These are phyloP conservation scores for Apostasia shenzhenica DNA, from an alignment of 106 monocot species.

Conservation along the genomic window DNA sequence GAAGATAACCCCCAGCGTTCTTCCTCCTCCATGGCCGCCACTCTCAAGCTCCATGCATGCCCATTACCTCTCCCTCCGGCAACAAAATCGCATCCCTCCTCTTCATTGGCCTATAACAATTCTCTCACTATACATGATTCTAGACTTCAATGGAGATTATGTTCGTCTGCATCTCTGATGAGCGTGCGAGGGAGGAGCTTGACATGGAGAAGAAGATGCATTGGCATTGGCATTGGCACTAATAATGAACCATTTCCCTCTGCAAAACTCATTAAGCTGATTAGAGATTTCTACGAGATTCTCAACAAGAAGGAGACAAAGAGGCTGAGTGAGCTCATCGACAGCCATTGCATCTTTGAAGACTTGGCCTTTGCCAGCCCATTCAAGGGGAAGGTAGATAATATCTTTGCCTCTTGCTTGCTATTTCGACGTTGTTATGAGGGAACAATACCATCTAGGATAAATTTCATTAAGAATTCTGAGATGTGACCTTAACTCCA, in stretches of 20 bases:
- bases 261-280: slow-evolving; percentile 17
- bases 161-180: no score
- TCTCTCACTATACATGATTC: no score
- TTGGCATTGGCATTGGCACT: no score
- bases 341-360: slow-evolving; percentile 48
- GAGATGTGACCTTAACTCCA: no score
- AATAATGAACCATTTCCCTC: slow-evolving; percentile 5
- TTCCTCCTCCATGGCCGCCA: not conserved
- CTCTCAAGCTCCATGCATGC: not conserved
- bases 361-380: slow-evolving; percentile 46
- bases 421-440: not conserved
- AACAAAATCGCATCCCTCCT: not conserved
- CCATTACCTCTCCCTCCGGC: not conserved
- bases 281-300: slow-evolving; percentile 26
- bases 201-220: no score
- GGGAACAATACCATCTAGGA: not conserved
- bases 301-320: slow-evolving; percentile 45
- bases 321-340: slow-evolving; percentile 26
- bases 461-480: no score
- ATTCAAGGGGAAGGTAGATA: slow-evolving; percentile 47
- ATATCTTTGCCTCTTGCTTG: not conserved
- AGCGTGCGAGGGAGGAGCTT: no score
- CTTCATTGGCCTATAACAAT: no score
- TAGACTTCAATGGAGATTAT: no score
- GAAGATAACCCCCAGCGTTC: not conserved